phyloP scores from a whole-genome alignment of 1,284 basidiomycete genomes.

The Stereum hirsutum region DNA sequence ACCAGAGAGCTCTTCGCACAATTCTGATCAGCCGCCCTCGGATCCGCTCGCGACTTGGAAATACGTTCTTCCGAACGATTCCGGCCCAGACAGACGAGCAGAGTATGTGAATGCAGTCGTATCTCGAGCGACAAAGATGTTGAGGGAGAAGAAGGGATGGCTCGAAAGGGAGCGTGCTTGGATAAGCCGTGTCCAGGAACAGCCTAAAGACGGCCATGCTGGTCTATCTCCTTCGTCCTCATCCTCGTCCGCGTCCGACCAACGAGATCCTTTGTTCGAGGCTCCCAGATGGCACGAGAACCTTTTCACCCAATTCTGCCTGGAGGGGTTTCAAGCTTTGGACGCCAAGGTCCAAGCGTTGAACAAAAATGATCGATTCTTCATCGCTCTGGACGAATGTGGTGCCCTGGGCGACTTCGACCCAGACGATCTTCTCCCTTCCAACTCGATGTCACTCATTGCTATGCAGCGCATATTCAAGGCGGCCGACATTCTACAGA shows the following conservation, averaged over 20 bases:
- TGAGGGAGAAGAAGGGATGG: background rate
- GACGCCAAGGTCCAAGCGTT: background rate
- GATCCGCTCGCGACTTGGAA: too few species aligned
- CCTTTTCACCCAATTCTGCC: background rate
- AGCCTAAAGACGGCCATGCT: too few species aligned
- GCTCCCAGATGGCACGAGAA: background rate
- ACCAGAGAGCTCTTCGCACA: too few species aligned
- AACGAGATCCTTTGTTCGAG: background rate
- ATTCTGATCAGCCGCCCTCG: too few species aligned
- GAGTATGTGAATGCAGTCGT: background rate
- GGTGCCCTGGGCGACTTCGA: background rate
- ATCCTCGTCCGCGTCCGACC: too few species aligned
- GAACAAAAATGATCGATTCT: background rate
- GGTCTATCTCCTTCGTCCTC: too few species aligned
- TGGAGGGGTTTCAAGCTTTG: background rate
- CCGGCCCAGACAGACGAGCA: background rate
- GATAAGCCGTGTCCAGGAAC: background rate
- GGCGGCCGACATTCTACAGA: background rate
- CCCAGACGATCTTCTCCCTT: background rate
- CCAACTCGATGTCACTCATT: background rate
- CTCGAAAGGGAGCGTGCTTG: background rate
- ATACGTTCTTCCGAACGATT: too few species aligned
- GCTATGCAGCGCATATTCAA: constrained; percentile 1
- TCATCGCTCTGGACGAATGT: background rate
- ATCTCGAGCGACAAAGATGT: background rate